Evolutionary conservation across 352 stramenopile genomes (phyloP), one percentile per base, ranked within the genome.

Genomic region (Globisporangium paddicum): DNA sequence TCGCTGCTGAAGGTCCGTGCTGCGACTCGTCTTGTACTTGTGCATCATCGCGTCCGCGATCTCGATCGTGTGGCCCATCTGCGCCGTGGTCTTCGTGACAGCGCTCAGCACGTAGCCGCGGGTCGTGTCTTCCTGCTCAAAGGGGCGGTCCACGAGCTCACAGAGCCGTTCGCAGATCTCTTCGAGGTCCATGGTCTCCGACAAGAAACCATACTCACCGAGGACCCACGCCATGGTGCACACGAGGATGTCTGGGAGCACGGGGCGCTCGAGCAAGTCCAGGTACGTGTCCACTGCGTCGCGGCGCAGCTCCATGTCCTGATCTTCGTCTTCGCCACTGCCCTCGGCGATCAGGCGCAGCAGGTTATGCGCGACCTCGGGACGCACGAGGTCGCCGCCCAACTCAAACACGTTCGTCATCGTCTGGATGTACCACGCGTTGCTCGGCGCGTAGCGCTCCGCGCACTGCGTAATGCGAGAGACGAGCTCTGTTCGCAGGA

Each of bases 201-300:
- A 97, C 37, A 99, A 79, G 70, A 99, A 99, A 18, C 91, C 97
- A 73, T 99, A 99, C 83, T 99, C 97, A 44, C 98, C 98, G 41
- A 99, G 86, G 30, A 98, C 93, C 97, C 97, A 99, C 5, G 97
- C 86, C 83, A 99, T 98, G 3, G 97, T 98, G 69, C 92, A 98
- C 67, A 99, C 87, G 42, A 99, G 79, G 38, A 99, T 96, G 64
- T 96, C 86, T 3, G 96, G 93, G 41, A 99, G 82, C 49, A 97
- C 82, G n/a, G 95, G 90, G 41, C 90, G 95, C 34, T 98, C 93
- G 45, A 99, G 79, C 30, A 99, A 69, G 60, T 97, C 95, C 21
- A 98, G 71, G 68, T 99, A 99, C 26, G 97, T 97, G 66, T 99
- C 96, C 7, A 99, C 96, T 3, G 97, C 96, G 56, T 98, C 96